A percentile compares a stretch with the other conserved stretches of the same genome.
These are phyloP conservation scores for Citrus medica DNA, from an alignment of 345 rosid genomes.

Conservation along the genomic window DNA sequence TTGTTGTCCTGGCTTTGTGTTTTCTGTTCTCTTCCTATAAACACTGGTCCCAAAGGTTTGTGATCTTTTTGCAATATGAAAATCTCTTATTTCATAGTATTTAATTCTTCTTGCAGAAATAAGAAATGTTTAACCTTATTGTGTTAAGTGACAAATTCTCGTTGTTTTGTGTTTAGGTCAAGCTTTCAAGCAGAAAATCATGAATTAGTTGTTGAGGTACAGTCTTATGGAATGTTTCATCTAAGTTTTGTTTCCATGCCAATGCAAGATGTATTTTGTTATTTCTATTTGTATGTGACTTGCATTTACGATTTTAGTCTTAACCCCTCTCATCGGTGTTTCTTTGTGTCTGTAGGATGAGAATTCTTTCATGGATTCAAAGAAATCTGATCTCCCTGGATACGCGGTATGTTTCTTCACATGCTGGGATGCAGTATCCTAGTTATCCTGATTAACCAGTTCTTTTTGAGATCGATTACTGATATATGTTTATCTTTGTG, in stretches of 20 bases:
- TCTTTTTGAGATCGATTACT: not conserved
- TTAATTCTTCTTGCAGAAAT: not conserved
- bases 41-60: constrained; percentile 60
- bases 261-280: not conserved
- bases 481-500: not conserved
- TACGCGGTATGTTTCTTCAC: constrained; percentile 47
- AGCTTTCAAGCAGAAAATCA: constrained; percentile 34
- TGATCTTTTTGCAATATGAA: not conserved
- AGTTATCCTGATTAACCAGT: not conserved
- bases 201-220: constrained; percentile 49
- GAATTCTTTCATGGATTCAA: constrained; percentile 29
- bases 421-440: constrained; percentile 1
- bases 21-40: constrained; percentile 57
- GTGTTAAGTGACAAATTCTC: not conserved
- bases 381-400: constrained; percentile 45
- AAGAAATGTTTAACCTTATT: not conserved
- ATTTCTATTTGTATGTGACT: not conserved
- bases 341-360: constrained; percentile 26
- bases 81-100: not conserved
- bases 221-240: not conserved
- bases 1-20: constrained; percentile 39
- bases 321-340: not conserved
- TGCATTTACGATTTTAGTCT: not conserved
- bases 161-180: constrained; percentile 40
- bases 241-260: not conserved